Percentiles rank a stretch among this genome's conserved stretches.
These are phyloP conservation scores for Trichoderma gracile DNA, from an alignment of 2,329 filamentous ascomycete genomes.

Conservation along the genomic window DNA sequence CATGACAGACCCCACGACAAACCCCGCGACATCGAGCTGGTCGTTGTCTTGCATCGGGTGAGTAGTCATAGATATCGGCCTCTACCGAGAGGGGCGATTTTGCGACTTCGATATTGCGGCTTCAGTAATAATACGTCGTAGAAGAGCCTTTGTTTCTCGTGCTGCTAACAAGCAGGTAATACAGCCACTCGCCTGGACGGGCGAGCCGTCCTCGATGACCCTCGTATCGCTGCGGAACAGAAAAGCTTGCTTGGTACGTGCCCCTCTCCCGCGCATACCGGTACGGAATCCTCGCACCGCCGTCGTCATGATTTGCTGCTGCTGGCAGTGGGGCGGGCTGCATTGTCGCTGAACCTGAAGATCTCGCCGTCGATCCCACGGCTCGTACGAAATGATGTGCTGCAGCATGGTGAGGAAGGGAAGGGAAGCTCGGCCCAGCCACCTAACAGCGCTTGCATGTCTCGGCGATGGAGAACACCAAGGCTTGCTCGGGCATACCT, in stretches of 20 bases:
- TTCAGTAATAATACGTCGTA: not conserved
- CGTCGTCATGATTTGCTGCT: constrained; percentile 21
- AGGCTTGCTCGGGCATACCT: no score
- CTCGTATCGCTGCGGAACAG: constrained; percentile 1
- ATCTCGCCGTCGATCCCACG: constrained; percentile 19
- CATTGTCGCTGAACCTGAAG: constrained; percentile 25
- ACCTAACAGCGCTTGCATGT: not conserved
- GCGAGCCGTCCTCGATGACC: not conserved
- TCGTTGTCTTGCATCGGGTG: not conserved
- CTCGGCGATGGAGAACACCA: not conserved
- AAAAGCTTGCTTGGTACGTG: constrained; percentile 13
- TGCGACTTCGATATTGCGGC: not conserved
- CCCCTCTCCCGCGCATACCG: constrained; percentile 11
- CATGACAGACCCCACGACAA: constrained; percentile 4
- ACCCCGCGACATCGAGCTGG: not conserved
- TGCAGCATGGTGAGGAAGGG: not conserved
- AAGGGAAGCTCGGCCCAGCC: constrained; percentile 1
- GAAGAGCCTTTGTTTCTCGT: not conserved
- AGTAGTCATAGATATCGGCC: not conserved
- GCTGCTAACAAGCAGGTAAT: not conserved
- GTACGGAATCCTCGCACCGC: not conserved
- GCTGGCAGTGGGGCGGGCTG: constrained; percentile 4
- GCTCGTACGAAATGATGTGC: not conserved
- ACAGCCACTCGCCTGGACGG: not conserved
- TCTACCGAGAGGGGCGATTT: not conserved